phyloP scores from a whole-genome alignment of 192 early-diverging fungal genomes.

The Oehlia diaphana region DNA sequence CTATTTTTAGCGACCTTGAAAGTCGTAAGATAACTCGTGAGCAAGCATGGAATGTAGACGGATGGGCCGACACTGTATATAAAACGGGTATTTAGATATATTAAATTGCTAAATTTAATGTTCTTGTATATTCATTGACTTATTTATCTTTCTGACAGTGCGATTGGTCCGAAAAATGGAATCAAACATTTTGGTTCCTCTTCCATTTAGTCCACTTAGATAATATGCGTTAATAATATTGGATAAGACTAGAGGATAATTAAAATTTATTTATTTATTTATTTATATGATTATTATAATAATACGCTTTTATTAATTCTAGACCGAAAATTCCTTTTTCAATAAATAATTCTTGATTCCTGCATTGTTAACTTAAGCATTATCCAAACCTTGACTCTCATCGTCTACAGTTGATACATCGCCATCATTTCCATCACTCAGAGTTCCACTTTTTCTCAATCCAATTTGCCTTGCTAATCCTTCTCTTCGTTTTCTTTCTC shows the following conservation, averaged over 20 bases:
- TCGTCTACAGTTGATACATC: constrained; percentile 19
- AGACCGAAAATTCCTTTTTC: neutral
- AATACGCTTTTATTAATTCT: neutral
- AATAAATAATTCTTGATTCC: neutral
- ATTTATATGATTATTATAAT: neutral
- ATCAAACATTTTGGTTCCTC: constrained; percentile 73
- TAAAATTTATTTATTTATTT: neutral
- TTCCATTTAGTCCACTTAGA: constrained; percentile 75
- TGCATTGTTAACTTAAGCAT: neutral
- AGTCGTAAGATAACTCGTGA: constrained; percentile 88
- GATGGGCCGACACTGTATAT: constrained; percentile 89
- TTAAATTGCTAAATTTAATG: no score
- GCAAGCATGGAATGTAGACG: constrained; percentile 90
- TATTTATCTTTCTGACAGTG: constrained; percentile 45
- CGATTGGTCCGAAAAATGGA: constrained; percentile 82
- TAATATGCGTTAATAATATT: neutral
- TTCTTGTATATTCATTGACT: neutral
- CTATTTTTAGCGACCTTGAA: constrained; percentile 67
- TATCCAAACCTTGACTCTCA: constrained; percentile 20
- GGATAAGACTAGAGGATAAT: neutral
- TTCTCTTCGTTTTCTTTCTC: constrained; percentile 22
- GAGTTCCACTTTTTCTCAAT: constrained; percentile 1
- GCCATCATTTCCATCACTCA: constrained; percentile 21
- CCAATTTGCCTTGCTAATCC: constrained; percentile 17
- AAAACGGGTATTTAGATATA: constrained; percentile 66